A percentile compares a stretch with the other conserved stretches of the same genome.
Conservation (phyloP, 352 stramenopile genomes). For the Pythium volutum region DNA sequence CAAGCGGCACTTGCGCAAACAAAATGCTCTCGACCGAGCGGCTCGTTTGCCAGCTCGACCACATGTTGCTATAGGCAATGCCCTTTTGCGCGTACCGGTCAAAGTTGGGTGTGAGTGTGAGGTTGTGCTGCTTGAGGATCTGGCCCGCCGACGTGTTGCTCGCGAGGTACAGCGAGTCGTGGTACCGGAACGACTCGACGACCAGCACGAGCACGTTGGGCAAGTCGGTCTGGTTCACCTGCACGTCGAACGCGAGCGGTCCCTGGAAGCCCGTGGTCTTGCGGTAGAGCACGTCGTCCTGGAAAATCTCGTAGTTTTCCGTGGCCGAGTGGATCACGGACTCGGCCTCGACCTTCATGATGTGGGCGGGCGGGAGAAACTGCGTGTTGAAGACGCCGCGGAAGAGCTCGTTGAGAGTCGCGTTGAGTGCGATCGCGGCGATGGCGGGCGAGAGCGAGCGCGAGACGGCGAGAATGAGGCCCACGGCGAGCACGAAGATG, state of each 20-base stretch:
- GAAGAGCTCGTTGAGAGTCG: conserved; percentile 42
- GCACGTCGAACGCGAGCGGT: conserved; percentile 43
- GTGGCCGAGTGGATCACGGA: not conserved
- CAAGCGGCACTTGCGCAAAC: conserved; percentile 45
- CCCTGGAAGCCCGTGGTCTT: conserved; percentile 3
- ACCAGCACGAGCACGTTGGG: conserved; percentile 53
- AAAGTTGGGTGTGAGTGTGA: conserved; percentile 49
- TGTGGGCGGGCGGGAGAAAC: conserved; percentile 10
- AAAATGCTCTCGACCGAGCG: conserved; percentile 51
- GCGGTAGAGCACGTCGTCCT: too few relatives aligned
- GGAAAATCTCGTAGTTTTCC: too few relatives aligned
- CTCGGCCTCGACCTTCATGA: not conserved
- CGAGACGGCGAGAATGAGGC: not conserved
- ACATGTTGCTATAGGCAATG: conserved; percentile 49
- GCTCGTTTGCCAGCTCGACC: conserved; percentile 56
- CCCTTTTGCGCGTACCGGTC: conserved; percentile 46
- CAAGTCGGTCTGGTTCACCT: conserved; percentile 27
- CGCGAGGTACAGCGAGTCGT: conserved; percentile 21
- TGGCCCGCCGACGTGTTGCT: conserved; percentile 25
- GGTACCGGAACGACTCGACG: conserved; percentile 50
- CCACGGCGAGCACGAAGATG: not conserved
- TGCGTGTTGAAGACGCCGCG: conserved; percentile 10
- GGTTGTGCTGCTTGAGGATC: conserved; percentile 24
- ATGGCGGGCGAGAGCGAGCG: conserved; percentile 13
- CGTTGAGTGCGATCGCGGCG: conserved; percentile 36